Evolutionary conservation across 148 eudicot genomes (phyloP).

Genomic region (Pharnaceum exiguum): DNA sequence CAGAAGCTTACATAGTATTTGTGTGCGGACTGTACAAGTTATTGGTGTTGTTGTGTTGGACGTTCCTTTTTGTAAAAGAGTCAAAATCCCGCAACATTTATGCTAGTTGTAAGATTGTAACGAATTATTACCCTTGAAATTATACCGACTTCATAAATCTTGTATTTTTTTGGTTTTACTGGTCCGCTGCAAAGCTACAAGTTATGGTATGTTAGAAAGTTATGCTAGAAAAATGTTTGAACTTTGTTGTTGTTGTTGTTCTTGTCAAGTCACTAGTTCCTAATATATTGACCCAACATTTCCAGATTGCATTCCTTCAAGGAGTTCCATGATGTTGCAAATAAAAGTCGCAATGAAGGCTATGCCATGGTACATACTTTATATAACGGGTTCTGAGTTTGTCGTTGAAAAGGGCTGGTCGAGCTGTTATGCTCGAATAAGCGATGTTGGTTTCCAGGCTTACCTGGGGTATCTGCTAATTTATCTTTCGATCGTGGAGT

Average conservation of each 20-base stretch:
- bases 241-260: not conserved
- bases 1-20: too few species aligned
- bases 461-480: constrained; percentile 33
- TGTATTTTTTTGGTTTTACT: too few species aligned
- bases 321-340: constrained; percentile 66
- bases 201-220: not conserved
- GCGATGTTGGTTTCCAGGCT: constrained; percentile 49
- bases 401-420: constrained; percentile 78
- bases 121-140: too few species aligned
- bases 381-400: constrained; percentile 61
- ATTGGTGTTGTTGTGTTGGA: too few species aligned
- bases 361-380: constrained; percentile 73
- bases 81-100: too few species aligned
- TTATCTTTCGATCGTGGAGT: constrained; percentile 69
- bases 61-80: too few species aligned
- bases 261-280: not conserved
- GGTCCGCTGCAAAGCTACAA: too few species aligned
- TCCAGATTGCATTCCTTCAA: constrained; percentile 75
- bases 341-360: constrained; percentile 86
- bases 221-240: too few species aligned
- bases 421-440: constrained; percentile 54
- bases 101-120: too few species aligned
- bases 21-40: too few species aligned
- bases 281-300: constrained; percentile 1
- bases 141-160: too few species aligned